Conservation (phyloP, 768 basidiomycete genomes). For the Cyclocybe aegerita region DNA sequence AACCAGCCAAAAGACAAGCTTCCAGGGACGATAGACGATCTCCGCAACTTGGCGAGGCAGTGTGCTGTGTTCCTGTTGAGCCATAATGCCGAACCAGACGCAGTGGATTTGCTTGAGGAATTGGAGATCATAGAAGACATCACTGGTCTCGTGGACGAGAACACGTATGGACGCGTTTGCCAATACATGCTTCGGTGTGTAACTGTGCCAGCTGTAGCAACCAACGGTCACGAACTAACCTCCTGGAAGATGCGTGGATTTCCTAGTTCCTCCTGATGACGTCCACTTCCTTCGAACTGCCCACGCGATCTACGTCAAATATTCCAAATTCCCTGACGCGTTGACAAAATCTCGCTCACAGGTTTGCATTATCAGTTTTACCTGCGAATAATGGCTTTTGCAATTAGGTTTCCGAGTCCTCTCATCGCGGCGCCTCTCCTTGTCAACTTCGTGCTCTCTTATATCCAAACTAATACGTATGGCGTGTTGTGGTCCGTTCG, state of each 20-base stretch:
- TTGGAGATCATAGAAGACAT: slow-evolving; percentile 86
- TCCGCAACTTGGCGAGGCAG: slow-evolving; percentile 74
- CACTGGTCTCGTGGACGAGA: slow-evolving; percentile 75
- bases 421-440: too few relatives aligned
- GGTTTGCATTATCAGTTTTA: too few relatives aligned
- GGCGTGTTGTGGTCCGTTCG: too few relatives aligned
- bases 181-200: slow-evolving; percentile 92
- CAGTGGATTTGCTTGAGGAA: slow-evolving; percentile 93
- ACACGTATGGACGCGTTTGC: slow-evolving; percentile 88
- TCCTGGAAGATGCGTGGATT: slow-evolving; percentile 69
- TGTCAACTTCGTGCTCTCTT: too few relatives aligned
- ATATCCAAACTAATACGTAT: too few relatives aligned
- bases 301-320: slow-evolving; percentile 84
- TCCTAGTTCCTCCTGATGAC: slow-evolving; percentile 93
- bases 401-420: too few relatives aligned
- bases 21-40: slow-evolving; percentile 68
- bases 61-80: slow-evolving; percentile 87
- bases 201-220: not conserved
- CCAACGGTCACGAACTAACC: not conserved
- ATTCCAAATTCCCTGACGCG: slow-evolving; percentile 89
- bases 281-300: slow-evolving; percentile 84
- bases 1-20: slow-evolving; percentile 32
- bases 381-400: too few relatives aligned
- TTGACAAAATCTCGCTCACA: too few relatives aligned
- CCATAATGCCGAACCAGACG: slow-evolving; percentile 98